Percentiles rank a stretch among this genome's conserved stretches.
Evolutionary conservation across 805 yeast genomes (phyloP).

Genomic region (Candida insectalens): DNA sequence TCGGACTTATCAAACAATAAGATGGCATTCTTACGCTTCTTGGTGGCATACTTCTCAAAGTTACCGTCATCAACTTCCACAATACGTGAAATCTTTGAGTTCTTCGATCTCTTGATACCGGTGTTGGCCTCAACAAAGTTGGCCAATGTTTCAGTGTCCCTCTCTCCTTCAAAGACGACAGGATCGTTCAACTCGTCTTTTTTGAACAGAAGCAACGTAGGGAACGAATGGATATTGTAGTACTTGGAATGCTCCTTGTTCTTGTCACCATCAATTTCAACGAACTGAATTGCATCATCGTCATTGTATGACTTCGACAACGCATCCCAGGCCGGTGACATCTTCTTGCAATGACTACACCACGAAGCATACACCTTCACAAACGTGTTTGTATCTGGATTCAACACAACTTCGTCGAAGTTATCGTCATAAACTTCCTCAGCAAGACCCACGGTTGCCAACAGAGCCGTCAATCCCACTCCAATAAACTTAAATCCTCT

Average conservation of each 20-base stretch:
- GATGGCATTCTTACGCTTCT: conserved; percentile 32
- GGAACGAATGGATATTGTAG: conserved; percentile 53
- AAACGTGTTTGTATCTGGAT: conserved; percentile 60
- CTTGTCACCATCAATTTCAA: conserved; percentile 52
- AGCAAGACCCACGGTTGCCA: conserved; percentile 16
- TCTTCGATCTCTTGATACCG: conserved; percentile 18
- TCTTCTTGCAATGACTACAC: conserved; percentile 59
- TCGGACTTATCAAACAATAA: conserved; percentile 31
- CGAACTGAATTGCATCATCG: conserved; percentile 18
- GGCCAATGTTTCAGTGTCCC: conserved; percentile 40
- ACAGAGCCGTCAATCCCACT: background rate
- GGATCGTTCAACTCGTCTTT: conserved; percentile 39
- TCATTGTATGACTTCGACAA: conserved; percentile 14
- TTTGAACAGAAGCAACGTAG: conserved; percentile 49
- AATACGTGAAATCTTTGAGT: conserved; percentile 13
- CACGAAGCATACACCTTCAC: conserved; percentile 71
- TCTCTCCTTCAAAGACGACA: conserved; percentile 43
- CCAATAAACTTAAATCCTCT: background rate
- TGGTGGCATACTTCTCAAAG: conserved; percentile 18
- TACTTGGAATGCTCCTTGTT: conserved; percentile 39
- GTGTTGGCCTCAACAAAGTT: conserved; percentile 32
- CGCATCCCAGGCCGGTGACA: conserved; percentile 39
- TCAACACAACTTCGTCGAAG: conserved; percentile 46
- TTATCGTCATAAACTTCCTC: conserved; percentile 36
- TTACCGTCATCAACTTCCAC: conserved; percentile 19